Base-by-base conservation (phyloP, 495 filamentous ascomycete species). In the Bombardia bombarda region DNA sequence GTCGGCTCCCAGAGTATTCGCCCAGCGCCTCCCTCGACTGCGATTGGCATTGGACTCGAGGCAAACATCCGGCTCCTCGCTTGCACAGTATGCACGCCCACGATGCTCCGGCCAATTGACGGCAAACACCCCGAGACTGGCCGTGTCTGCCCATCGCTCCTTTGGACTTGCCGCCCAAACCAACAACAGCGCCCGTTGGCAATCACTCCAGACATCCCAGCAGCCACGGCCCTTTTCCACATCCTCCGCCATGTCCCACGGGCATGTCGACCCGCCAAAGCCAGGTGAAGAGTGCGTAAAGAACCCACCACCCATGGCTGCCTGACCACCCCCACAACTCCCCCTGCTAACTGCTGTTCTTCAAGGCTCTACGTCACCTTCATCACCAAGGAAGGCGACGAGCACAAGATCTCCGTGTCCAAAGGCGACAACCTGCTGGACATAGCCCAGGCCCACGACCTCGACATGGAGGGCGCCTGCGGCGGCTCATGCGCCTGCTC, bases 391-490 rank as follows among this genome's bases (percentile, higher is more conserved):
- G 89, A 97, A n/a, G 79, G 79, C 18, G 67, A 73, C 3, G 71
- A 78, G 53, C 74, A 85, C 57, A 83, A 79, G 34, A 75, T 95
- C 54, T 80, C 86, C 51, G 89, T 95, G 9, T 67, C 79, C 4
- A 77, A 82, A 56, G 93, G 92, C 23, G 86, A 95, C 61, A 97
- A 98, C 59, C 64, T 98, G 38, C 70, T 98, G 25, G 88, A 95
- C 52, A 92, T 98, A 51, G 92, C 92, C 14, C 90, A 96, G 64
- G 84, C 82, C 25, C 77, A 97, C 64, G 92, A 97, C 55, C 64
- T 98, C 9, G 92, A 98, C 63, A 96, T 98, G 90, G 92, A 98
- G 71, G 92, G 90, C 36, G 92, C 92, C 7, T 98, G 92, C 55
- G 92, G 90, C 25, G 92, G 92, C 14, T 93, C 86, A 5, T 96